These are phyloP conservation scores for Thermothielavioides terrestris DNA, from an alignment of 495 filamentous ascomycete genomes.

Conservation along the genomic window DNA sequence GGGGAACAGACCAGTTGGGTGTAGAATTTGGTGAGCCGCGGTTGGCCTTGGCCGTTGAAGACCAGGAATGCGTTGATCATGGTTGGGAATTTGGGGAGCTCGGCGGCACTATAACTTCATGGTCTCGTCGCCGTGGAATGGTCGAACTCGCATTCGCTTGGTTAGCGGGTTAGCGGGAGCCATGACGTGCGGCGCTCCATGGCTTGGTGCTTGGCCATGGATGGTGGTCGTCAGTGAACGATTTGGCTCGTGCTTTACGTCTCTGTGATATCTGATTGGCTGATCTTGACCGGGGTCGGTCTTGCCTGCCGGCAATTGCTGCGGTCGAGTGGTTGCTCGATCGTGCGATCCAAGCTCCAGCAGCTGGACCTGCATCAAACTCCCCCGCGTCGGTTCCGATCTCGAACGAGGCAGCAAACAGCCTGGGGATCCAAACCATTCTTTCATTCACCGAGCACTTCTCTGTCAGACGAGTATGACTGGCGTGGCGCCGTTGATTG, in stretches of 20 bases:
- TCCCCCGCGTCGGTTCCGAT: too few species aligned
- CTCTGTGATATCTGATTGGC: not conserved
- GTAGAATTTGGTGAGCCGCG: slow-evolving; percentile 96
- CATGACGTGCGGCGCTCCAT: slow-evolving; percentile 3
- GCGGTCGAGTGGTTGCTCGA: not conserved
- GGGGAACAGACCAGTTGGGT: slow-evolving; percentile 69
- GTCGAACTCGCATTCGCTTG: too few species aligned
- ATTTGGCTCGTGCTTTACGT: not conserved
- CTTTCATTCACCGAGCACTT: too few species aligned
- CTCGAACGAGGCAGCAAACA: too few species aligned
- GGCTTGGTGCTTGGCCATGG: too few species aligned
- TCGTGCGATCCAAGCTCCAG: not conserved
- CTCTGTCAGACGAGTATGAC: too few species aligned
- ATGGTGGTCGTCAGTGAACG: not conserved
- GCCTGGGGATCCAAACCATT: too few species aligned
- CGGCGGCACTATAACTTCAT: not conserved
- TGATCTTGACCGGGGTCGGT: not conserved
- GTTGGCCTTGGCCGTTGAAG: slow-evolving; percentile 97
- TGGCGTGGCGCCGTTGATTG: too few species aligned
- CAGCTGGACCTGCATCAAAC: too few species aligned
- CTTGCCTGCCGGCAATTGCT: slow-evolving; percentile 6
- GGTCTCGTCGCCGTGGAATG: not conserved
- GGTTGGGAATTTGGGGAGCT: not conserved
- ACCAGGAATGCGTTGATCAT: slow-evolving; percentile 99
- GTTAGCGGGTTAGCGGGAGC: not conserved